Percentiles rank a stretch among this genome's conserved stretches.
phyloP scores from a whole-genome alignment of 305 asterid genomes.

The Galium porrigens region DNA sequence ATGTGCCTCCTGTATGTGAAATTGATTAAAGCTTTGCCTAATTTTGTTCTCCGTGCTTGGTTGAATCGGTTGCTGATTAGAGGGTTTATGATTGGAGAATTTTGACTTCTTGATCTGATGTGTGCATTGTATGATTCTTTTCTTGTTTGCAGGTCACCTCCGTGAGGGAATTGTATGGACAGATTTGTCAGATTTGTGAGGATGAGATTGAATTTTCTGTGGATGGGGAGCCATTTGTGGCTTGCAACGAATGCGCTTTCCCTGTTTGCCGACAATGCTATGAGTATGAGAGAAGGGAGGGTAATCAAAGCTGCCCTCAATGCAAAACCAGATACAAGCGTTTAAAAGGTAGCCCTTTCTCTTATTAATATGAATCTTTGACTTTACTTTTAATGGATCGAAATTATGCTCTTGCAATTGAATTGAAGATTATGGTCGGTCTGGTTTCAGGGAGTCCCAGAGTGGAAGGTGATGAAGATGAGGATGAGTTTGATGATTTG shows the following conservation, averaged over 20 bases:
- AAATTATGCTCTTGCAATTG: constrained; percentile 2
- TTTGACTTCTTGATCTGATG: constrained; percentile 27
- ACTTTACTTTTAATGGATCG: constrained; percentile 11
- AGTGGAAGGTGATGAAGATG: constrained; percentile 94
- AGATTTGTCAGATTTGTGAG: constrained; percentile 96
- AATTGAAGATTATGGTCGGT: background rate
- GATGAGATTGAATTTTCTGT: constrained; percentile 67
- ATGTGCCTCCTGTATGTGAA: constrained; percentile 5
- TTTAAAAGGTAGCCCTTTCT: constrained; percentile 43
- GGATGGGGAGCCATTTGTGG: constrained; percentile 79
- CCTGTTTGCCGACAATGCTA: constrained; percentile 86
- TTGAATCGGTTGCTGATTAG: background rate
- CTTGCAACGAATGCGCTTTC: constrained; percentile 95
- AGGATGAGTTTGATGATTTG: constrained; percentile 87
- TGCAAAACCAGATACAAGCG: constrained; percentile 95
- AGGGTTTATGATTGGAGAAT: constrained; percentile 8
- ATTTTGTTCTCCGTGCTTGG: background rate
- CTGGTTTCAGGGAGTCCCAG: constrained; percentile 59
- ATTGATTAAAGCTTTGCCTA: background rate
- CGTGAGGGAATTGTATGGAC: constrained; percentile 73
- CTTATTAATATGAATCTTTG: background rate
- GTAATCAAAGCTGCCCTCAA: constrained; percentile 92
- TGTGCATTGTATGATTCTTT: background rate
- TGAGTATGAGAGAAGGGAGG: constrained; percentile 86
- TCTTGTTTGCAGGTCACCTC: constrained; percentile 50